Conservation (phyloP, 805 yeast genomes). For the Yamadazyma olivae region DNA sequence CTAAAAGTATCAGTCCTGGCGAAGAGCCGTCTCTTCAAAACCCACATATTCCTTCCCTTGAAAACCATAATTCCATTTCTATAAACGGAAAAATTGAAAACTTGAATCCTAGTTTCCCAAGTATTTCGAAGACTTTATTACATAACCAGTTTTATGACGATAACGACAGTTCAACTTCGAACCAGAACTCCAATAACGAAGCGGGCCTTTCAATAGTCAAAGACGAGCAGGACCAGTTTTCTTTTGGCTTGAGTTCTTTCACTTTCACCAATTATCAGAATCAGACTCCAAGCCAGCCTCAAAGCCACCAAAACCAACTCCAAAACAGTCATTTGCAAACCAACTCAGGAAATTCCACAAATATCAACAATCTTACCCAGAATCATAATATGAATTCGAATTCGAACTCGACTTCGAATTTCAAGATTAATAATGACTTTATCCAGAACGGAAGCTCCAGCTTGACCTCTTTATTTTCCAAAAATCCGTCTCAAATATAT, state of each 20-base stretch:
- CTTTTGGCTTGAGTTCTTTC: slow-evolving; percentile 34
- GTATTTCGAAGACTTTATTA: not conserved
- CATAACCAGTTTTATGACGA: slow-evolving; percentile 1
- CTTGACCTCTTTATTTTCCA: slow-evolving; percentile 12
- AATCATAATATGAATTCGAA: slow-evolving; percentile 2
- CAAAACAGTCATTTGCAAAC: not conserved
- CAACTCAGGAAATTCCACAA: not conserved
- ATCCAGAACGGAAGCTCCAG: slow-evolving; percentile 10
- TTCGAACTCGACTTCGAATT: slow-evolving; percentile 1
- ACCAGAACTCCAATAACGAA: not conserved
- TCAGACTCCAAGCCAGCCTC: not conserved
- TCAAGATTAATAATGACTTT: slow-evolving; percentile 2
- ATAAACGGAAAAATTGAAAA: not conserved
- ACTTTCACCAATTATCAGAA: slow-evolving; percentile 22
- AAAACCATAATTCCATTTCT: not conserved
- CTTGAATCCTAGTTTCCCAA: not conserved
- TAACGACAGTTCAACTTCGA: not conserved
- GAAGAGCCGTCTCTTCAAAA: not conserved
- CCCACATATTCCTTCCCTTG: not conserved
- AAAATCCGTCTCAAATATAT: slow-evolving; percentile 12
- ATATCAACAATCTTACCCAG: slow-evolving; percentile 3
- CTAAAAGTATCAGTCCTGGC: slow-evolving; percentile 1
- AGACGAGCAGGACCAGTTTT: slow-evolving; percentile 26
- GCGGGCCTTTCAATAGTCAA: too few species aligned
- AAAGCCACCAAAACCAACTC: not conserved